Evolutionary conservation across 768 basidiomycete genomes (phyloP).

Genomic region (Collybiopsis luxurians): DNA sequence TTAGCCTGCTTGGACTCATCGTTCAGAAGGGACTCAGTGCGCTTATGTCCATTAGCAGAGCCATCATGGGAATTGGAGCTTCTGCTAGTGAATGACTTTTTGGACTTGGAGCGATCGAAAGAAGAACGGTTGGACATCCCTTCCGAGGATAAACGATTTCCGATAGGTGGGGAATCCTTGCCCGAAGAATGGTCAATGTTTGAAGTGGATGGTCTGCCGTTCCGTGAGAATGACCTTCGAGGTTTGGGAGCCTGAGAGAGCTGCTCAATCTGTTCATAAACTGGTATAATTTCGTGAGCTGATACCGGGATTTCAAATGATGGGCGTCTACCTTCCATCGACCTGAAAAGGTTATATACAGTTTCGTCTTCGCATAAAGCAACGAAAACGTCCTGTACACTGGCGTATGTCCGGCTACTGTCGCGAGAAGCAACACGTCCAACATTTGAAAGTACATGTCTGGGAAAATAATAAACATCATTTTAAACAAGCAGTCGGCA

Average conservation of each 20-base stretch:
- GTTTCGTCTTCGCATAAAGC: slow-evolving; percentile 90
- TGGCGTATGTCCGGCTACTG: slow-evolving; percentile 74
- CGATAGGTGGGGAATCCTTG: slow-evolving; percentile 28
- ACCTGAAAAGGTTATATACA: slow-evolving; percentile 81
- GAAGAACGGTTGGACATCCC: slow-evolving; percentile 48
- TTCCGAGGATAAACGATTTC: slow-evolving; percentile 39
- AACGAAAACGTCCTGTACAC: slow-evolving; percentile 77
- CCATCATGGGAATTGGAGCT: slow-evolving; percentile 41
- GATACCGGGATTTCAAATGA: neutral
- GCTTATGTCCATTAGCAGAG: slow-evolving; percentile 47
- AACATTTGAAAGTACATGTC: slow-evolving; percentile 82
- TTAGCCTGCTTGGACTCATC: slow-evolving; percentile 42
- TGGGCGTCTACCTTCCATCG: slow-evolving; percentile 66
- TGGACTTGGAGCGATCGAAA: slow-evolving; percentile 58
- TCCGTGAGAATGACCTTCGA: slow-evolving; percentile 61
- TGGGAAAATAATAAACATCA: slow-evolving; percentile 34
- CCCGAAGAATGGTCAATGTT: slow-evolving; percentile 36
- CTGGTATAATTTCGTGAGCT: slow-evolving; percentile 33
- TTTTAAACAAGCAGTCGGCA: slow-evolving; percentile 9
- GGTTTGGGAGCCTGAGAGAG: slow-evolving; percentile 56
- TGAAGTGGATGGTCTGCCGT: slow-evolving; percentile 43
- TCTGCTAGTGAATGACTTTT: slow-evolving; percentile 49
- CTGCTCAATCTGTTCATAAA: slow-evolving; percentile 76
- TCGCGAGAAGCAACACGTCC: slow-evolving; percentile 84
- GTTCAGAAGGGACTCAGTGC: slow-evolving; percentile 52